These are phyloP conservation scores for Albifimbria verrucaria DNA, from an alignment of 2,329 filamentous ascomycete species.

Conservation along the genomic window DNA sequence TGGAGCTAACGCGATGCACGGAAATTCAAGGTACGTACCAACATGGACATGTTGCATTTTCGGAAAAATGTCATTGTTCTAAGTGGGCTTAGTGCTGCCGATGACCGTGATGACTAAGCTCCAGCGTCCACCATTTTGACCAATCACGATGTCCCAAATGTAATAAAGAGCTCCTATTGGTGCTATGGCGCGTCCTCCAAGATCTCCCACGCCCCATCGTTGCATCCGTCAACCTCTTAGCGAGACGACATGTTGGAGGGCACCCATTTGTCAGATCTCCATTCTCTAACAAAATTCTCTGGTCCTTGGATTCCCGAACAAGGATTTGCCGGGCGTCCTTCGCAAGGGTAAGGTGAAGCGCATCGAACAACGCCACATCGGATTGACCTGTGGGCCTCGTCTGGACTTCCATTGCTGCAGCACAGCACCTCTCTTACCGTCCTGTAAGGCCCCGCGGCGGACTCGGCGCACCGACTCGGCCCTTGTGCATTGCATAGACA, in stretches of 20 bases:
- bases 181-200: too few species aligned
- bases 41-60: too few species aligned
- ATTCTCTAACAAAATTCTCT: neutral
- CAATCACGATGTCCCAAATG: too few species aligned
- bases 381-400: neutral
- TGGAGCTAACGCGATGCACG: too few species aligned
- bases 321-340: neutral
- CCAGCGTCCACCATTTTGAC: too few species aligned
- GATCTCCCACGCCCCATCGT: too few species aligned
- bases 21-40: too few species aligned
- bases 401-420: too few species aligned
- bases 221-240: neutral
- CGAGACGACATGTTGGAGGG: neutral
- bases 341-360: neutral
- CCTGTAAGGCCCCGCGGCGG: neutral
- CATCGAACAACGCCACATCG: neutral
- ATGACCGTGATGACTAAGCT: too few species aligned
- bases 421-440: too few species aligned
- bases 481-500: neutral
- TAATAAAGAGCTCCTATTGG: neutral
- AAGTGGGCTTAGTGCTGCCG: too few species aligned
- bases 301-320: neutral
- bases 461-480: neutral
- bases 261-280: neutral
- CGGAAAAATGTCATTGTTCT: too few species aligned